A percentile compares a stretch with the other conserved stretches of the same genome.
These are phyloP conservation scores for Cyberlindnera xylosilytica DNA, from an alignment of 805 yeast species.

Conservation along the genomic window DNA sequence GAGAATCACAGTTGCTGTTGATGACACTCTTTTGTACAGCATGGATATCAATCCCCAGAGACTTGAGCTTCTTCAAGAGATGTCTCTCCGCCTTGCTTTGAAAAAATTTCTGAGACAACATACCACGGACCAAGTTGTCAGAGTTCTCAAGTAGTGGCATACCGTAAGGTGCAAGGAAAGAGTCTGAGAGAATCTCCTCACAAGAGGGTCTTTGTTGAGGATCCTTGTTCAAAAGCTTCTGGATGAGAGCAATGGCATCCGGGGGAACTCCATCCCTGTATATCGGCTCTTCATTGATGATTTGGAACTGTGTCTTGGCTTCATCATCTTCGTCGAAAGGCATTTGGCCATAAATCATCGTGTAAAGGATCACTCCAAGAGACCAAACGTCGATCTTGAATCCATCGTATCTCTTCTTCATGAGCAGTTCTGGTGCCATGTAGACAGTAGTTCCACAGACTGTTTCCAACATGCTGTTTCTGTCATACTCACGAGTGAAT, in stretches of 20 bases:
- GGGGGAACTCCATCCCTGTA: constrained; percentile 46
- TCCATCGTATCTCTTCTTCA: constrained; percentile 70
- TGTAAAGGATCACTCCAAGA: constrained; percentile 82
- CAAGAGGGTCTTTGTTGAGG: constrained; percentile 61
- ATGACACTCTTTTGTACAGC: constrained; percentile 54
- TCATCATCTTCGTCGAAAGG: constrained; percentile 89
- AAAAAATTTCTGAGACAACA: constrained; percentile 42
- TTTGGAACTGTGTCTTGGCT: constrained; percentile 51
- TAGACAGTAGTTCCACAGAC: constrained; percentile 93
- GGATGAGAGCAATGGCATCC: constrained; percentile 50
- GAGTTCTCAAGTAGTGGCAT: constrained; percentile 37
- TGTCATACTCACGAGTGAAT: constrained; percentile 74
- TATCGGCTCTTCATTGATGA: constrained; percentile 62
- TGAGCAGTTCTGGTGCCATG: constrained; percentile 92
- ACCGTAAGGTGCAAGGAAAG: constrained; percentile 48
- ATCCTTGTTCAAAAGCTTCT: constrained; percentile 58
- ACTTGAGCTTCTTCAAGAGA: constrained; percentile 54
- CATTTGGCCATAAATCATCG: constrained; percentile 80
- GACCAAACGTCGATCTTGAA: constrained; percentile 88
- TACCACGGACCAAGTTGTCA: constrained; percentile 34
- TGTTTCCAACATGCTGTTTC: constrained; percentile 62
- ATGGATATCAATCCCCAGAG: constrained; percentile 62
- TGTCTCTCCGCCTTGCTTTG: constrained; percentile 60
- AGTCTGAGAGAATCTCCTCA: constrained; percentile 47
- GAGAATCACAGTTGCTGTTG: constrained; percentile 61